Base-by-base conservation (phyloP, 2,329 filamentous ascomycete genomes). In the Fusarium liriodendri region DNA sequence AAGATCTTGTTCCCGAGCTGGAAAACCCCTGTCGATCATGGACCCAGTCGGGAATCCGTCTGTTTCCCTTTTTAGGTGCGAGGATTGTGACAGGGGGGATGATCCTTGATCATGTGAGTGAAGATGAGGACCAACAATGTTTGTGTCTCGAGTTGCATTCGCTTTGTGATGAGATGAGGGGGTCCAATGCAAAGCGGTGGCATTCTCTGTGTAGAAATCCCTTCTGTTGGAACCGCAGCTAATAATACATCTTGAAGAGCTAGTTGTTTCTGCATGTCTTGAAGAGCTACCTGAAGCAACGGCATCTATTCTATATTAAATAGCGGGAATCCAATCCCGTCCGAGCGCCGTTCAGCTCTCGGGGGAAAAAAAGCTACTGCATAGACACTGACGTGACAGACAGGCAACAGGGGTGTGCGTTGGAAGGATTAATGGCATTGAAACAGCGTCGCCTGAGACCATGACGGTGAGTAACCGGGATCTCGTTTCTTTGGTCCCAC, bases 1-100 rank as follows among this genome's bases (percentile, higher is more conserved):
- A 32, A 14, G 42, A 59, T 33, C 29, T 38, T 14, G 25, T 2
- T 33, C 66, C 58, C 6, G 9, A 61, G 47, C 50, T 32, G 54
- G 61, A 14, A 63, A 37, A 55, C 50, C 71, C 69, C 69, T 77
- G 75, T 47, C 71, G 73, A 77, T 76, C 75, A 65, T 45, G 42
- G 38, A 38, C 59, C 70, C 16, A 38, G 42, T 63, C 37, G 22
- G 73, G 55, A 55, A 25, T 27, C 40, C 59, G 20, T 4, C 38
- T 35, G 55, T 40, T 58, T 42, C 33, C 38, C 7, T 29, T 60
- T 42, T 40, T 60, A 14, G 38, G 27, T 22, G 16, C 18, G 55
- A 18, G 14, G 57, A 40, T 40, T 38, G 52, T 22, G 45, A 29
- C 59, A 65, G 55, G 70, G 69, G 35, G 37, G 42, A 13, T 37